Evolutionary conservation across 768 basidiomycete species (phyloP).

Genomic region (Collybiopsis luxurians): DNA sequence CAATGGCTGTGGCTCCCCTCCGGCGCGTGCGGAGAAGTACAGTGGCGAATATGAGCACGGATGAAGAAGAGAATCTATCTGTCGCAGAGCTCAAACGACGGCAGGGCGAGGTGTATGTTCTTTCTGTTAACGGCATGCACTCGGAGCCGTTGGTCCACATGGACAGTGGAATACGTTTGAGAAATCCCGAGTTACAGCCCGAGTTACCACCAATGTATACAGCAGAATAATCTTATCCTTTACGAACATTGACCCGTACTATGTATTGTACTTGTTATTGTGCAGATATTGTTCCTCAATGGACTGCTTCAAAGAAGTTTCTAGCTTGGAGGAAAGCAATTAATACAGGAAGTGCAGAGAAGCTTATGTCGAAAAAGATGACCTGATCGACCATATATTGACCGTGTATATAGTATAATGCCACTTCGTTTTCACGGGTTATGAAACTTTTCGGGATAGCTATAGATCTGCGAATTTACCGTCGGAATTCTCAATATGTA

Average conservation of each 20-base stretch:
- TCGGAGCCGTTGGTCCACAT: constrained; percentile 2
- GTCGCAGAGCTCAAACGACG: neutral
- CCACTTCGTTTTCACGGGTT: too few species aligned
- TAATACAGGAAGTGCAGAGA: too few species aligned
- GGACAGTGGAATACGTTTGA: constrained; percentile 2
- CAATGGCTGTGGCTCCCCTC: neutral
- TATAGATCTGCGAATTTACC: too few species aligned
- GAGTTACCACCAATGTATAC: constrained; percentile 7
- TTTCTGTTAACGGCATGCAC: constrained; percentile 1
- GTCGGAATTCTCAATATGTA: too few species aligned
- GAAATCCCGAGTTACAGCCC: neutral
- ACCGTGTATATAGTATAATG: too few species aligned
- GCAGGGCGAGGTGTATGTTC: neutral
- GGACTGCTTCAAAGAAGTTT: too few species aligned
- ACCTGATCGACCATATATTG: too few species aligned
- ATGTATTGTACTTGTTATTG: neutral
- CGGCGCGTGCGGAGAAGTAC: neutral
- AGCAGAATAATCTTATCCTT: neutral
- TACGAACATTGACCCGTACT: neutral
- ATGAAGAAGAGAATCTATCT: neutral
- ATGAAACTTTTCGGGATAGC: too few species aligned
- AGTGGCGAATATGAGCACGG: neutral
- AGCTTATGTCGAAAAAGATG: too few species aligned
- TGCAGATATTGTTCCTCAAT: too few species aligned
- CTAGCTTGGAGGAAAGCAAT: too few species aligned